These are phyloP conservation scores for Capronia americana DNA, from an alignment of 2,329 filamentous ascomycete genomes.

Conservation along the genomic window DNA sequence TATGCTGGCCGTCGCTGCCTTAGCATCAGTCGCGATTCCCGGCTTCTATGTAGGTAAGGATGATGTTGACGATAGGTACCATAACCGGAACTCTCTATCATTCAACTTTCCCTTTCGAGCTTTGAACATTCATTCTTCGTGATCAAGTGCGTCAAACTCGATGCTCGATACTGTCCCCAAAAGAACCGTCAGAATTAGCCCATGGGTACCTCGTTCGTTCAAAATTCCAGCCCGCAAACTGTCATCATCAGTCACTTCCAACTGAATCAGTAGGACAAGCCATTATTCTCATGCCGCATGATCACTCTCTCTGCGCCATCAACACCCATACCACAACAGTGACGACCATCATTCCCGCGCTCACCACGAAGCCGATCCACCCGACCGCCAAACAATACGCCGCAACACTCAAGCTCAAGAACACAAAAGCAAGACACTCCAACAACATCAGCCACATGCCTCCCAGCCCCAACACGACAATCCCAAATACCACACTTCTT, in stretches of 20 bases:
- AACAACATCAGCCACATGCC: conserved; percentile 32
- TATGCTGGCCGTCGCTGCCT: not conserved
- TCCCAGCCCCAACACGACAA: conserved; percentile 31
- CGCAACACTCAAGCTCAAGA: conserved; percentile 31
- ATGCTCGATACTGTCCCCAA: not conserved
- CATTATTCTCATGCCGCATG: not conserved
- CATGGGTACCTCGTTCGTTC: not conserved
- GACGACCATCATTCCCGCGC: conserved; percentile 29
- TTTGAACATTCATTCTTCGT: not conserved
- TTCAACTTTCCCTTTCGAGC: not conserved
- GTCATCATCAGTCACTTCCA: not conserved
- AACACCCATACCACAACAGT: conserved; percentile 30
- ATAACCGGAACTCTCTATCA: not conserved
- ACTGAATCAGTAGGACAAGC: not conserved
- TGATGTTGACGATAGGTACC: not conserved
- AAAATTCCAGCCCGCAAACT: not conserved
- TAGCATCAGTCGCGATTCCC: no score
- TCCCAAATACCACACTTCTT: conserved; percentile 32
- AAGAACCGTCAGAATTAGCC: not conserved
- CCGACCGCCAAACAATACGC: conserved; percentile 31
- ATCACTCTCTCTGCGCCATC: conserved; percentile 31
- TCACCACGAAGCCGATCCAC: conserved; percentile 34
- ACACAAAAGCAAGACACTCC: conserved; percentile 33
- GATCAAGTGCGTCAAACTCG: not conserved
- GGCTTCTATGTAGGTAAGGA: no score